These are phyloP conservation scores for Syzygium aromaticum DNA, from an alignment of 345 rosid species.

Conservation along the genomic window DNA sequence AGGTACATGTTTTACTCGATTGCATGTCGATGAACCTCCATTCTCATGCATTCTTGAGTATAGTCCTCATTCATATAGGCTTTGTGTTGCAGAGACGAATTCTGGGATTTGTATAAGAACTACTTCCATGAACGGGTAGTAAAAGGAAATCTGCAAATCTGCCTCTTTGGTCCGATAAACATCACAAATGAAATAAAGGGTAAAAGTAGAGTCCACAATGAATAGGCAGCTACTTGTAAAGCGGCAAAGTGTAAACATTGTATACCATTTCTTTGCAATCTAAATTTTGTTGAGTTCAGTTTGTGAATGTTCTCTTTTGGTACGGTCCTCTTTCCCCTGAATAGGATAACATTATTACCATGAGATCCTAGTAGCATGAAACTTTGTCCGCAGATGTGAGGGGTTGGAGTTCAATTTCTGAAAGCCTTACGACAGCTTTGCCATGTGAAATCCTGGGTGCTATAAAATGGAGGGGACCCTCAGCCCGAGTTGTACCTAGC, in stretches of 20 bases:
- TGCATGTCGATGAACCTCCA: not conserved
- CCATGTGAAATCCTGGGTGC: not conserved
- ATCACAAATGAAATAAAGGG: conserved; percentile 16
- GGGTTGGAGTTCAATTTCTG: not conserved
- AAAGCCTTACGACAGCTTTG: not conserved
- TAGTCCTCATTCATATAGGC: not conserved
- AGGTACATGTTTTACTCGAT: conserved; percentile 27
- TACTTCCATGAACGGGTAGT: conserved; percentile 52
- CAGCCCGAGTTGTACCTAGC: not conserved
- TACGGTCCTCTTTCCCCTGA: not conserved
- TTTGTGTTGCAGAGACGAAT: conserved; percentile 56
- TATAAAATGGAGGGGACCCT: not conserved
- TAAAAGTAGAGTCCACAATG: conserved; percentile 15
- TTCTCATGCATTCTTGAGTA: not conserved
- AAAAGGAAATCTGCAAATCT: conserved; percentile 43
- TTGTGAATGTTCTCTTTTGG: not conserved
- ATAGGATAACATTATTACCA: not conserved
- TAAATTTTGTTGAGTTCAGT: not conserved
- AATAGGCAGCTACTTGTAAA: not conserved
- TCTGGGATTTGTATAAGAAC: conserved; percentile 79
- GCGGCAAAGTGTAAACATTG: not conserved
- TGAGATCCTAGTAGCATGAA: not conserved
- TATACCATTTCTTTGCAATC: not conserved
- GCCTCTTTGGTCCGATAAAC: conserved; percentile 60
- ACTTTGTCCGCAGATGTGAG: not conserved